Conservation (phyloP, 192 early-diverging fungal genomes). For the Entomortierella beljakovae region DNA sequence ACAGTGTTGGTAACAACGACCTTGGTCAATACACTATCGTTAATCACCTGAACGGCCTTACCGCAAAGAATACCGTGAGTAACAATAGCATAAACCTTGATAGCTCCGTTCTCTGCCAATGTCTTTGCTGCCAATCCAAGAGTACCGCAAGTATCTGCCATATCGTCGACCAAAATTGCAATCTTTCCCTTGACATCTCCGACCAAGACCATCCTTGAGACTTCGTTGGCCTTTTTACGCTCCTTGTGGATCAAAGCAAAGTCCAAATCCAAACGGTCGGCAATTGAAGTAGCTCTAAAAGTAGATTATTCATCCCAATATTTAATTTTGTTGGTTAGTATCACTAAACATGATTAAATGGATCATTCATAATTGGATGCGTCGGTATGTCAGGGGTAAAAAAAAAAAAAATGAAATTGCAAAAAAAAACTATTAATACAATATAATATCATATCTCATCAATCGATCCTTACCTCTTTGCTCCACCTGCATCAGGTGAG, state of each 20-base stretch:
- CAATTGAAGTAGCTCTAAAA: slow-evolving; percentile 81
- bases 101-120: slow-evolving; percentile 90
- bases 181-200: slow-evolving; percentile 93
- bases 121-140: slow-evolving; percentile 89
- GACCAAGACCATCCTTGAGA: slow-evolving; percentile 93
- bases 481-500: slow-evolving; percentile 97
- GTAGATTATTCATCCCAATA: neutral
- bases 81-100: slow-evolving; percentile 94
- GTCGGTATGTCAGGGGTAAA: neutral
- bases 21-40: slow-evolving; percentile 77
- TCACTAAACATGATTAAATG: neutral
- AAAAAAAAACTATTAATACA: neutral
- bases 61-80: slow-evolving; percentile 96
- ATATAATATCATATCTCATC: neutral
- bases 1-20: slow-evolving; percentile 88
- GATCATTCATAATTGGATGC: neutral
- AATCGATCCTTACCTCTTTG: slow-evolving; percentile 77
- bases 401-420: neutral
- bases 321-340: neutral
- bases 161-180: slow-evolving; percentile 97
- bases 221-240: slow-evolving; percentile 89
- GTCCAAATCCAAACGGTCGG: slow-evolving; percentile 88
- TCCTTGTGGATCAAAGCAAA: slow-evolving; percentile 99
- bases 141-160: slow-evolving; percentile 97
- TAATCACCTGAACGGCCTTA: slow-evolving; percentile 91